Conservation (phyloP, 768 basidiomycete species). For the Kwoniella sp. region DNA sequence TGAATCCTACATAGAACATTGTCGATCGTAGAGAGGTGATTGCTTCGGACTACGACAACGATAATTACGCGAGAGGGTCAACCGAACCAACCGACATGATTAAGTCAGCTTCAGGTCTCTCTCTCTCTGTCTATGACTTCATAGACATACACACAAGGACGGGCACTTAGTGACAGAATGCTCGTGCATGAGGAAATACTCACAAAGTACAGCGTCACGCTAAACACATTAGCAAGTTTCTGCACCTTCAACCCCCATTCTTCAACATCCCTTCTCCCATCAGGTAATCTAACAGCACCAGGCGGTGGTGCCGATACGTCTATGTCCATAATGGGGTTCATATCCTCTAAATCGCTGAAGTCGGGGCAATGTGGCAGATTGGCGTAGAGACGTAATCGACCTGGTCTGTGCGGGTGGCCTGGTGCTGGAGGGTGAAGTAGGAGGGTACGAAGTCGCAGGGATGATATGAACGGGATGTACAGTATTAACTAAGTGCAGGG, state of each 20-base stretch:
- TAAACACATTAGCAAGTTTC: conserved; percentile 52
- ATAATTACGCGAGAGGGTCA: no score
- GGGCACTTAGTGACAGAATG: no score
- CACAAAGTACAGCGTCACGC: conserved; percentile 51
- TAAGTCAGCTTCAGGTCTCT: background rate
- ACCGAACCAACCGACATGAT: no score
- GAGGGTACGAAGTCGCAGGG: conserved; percentile 52
- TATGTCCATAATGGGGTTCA: conserved; percentile 51
- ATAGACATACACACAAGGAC: no score
- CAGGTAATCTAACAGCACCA: conserved; percentile 26
- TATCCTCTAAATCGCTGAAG: conserved; percentile 48
- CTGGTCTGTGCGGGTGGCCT: conserved; percentile 47
- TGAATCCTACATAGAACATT: conserved; percentile 48
- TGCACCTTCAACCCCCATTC: conserved; percentile 56
- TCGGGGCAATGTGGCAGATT: conserved; percentile 51
- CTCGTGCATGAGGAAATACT: conserved; percentile 26
- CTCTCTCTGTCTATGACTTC: no score
- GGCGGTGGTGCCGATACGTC: conserved; percentile 34
- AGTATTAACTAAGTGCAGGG: conserved; percentile 46
- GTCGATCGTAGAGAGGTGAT: conserved; percentile 28
- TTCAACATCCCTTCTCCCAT: conserved; percentile 51
- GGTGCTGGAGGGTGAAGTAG: conserved; percentile 50
- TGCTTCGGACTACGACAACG: conserved; percentile 48
- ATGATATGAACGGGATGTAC: conserved; percentile 53
- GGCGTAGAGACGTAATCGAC: conserved; percentile 45